A percentile compares a stretch with the other conserved stretches of the same genome.
These are phyloP conservation scores for Globisporangium camurandrum DNA, from an alignment of 352 stramenopile species.

Conservation along the genomic window DNA sequence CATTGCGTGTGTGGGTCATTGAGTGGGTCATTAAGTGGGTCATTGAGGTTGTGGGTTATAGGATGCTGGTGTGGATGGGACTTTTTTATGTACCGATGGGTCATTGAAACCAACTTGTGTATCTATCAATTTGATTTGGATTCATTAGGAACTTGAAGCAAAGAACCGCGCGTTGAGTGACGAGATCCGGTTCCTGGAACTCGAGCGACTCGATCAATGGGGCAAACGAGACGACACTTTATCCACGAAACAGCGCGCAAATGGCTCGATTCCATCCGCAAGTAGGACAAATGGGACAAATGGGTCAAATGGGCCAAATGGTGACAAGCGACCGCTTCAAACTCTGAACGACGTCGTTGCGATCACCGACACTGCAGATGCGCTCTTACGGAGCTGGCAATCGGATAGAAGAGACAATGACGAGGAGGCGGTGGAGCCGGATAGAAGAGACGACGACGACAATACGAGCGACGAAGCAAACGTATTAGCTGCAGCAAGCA, in stretches of 20 bases:
- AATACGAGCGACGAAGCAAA: background rate
- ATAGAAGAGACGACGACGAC: no score
- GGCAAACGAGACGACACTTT: constrained; percentile 33
- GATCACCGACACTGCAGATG: constrained; percentile 32
- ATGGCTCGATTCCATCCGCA: no score
- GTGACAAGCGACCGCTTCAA: no score
- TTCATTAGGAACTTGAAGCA: constrained; percentile 56
- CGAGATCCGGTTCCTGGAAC: constrained; percentile 77
- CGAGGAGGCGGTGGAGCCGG: no score
- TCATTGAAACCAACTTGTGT: background rate
- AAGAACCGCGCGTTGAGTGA: constrained; percentile 65
- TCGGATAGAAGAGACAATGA: background rate
- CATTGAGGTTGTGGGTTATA: background rate
- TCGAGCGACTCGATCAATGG: constrained; percentile 68
- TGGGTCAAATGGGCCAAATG: no score
- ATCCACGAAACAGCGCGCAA: no score
- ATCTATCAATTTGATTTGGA: background rate
- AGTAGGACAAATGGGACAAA: no score
- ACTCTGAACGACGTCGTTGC: constrained; percentile 31
- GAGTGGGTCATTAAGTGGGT: background rate
- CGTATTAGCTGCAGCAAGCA: background rate
- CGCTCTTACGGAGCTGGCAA: constrained; percentile 29
- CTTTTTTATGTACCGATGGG: background rate
- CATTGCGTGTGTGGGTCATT: background rate
- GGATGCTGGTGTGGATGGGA: background rate